phyloP scores from a whole-genome alignment of 441 rosid species.

The Pelargonium cotyledonis region DNA sequence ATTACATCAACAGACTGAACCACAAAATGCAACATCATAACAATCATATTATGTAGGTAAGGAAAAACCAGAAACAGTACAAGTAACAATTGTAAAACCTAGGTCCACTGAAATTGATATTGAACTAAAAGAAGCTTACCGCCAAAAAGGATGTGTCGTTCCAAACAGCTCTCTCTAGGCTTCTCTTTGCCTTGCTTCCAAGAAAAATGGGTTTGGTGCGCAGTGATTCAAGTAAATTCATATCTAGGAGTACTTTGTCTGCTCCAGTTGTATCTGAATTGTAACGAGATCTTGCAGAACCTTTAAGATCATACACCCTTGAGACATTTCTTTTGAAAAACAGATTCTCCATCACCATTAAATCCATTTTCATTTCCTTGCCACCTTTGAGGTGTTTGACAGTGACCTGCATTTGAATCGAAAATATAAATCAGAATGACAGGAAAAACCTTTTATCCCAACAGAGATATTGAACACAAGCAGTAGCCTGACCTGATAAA shows the following conservation, averaged over 20 bases:
- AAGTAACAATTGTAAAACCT: not conserved
- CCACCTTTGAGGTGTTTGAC: constrained; percentile 69
- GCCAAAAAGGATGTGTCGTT: constrained; percentile 94
- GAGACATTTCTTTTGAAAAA: constrained; percentile 64
- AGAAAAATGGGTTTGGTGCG: constrained; percentile 93
- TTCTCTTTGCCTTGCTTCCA: constrained; percentile 82
- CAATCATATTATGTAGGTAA: not conserved
- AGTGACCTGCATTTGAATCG: constrained; percentile 42
- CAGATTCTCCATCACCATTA: constrained; percentile 95
- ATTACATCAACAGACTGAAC: constrained; percentile 79
- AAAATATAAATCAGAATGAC: constrained; percentile 3
- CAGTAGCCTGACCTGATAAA: constrained; percentile 66
- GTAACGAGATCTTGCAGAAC: constrained; percentile 88
- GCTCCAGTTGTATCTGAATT: constrained; percentile 80
- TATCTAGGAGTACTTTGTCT: constrained; percentile 92
- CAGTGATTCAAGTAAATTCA: constrained; percentile 96
- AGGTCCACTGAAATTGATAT: not conserved
- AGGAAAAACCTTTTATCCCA: not conserved
- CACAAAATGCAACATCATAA: not conserved
- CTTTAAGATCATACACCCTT: constrained; percentile 89
- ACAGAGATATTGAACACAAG: not conserved
- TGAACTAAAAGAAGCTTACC: constrained; percentile 36
- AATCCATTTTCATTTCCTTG: constrained; percentile 80
- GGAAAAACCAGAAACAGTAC: not conserved
- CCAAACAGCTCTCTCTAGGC: constrained; percentile 97